Evolutionary conservation across 2,329 filamentous ascomycete species (phyloP), one percentile per base, ranked within the genome.

Genomic region (Phialophora expanda): DNA sequence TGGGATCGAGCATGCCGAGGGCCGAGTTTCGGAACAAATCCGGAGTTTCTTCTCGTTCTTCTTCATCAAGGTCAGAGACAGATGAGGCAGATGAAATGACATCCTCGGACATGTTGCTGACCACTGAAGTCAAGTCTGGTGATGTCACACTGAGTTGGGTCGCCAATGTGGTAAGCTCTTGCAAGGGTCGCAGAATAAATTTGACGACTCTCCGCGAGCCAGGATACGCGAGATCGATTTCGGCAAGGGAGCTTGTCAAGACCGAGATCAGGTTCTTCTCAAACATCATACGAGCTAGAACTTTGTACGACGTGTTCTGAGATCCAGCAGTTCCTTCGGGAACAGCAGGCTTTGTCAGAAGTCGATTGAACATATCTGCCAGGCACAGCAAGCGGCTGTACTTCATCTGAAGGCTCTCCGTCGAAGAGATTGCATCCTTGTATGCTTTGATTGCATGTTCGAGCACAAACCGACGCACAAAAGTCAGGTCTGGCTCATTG

Each of bases 11-110:
- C 88, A 98, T 96, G 57, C 95, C 94, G 24, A 99, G 83, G 1
- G 96, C 92, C 1, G 95, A 98, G 77, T 98, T 97, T 61, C 96
- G 90, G 81, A 97, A 98, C 22, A 99, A 85, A 79, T 99, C 95
- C 32, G 96, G 95, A 4, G 96, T 99, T 76, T 98, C 95, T 77
- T 97, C 93, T 53, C 93, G 89, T 63, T 92, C 89, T 67, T 92
- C 89, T 67, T 93, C 91, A 48, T 93, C 91, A 58, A 93, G 82
- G 69, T 97, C 93, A 11, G 94, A 97, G 26, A 96, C 87, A 0
- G 94, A 97, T 4, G 93, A 96, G 2, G 90, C 88, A 11, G 92
- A 95, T 1, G 89, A 89, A 54, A 97, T 91, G 54, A 97, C 93
- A 69, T 97, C 93, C 56, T 96, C 93, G 28, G 91, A 89, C 22